These are phyloP conservation scores for Moesziomyces sp. DNA, from an alignment of 1,284 basidiomycete species.

Conservation along the genomic window DNA sequence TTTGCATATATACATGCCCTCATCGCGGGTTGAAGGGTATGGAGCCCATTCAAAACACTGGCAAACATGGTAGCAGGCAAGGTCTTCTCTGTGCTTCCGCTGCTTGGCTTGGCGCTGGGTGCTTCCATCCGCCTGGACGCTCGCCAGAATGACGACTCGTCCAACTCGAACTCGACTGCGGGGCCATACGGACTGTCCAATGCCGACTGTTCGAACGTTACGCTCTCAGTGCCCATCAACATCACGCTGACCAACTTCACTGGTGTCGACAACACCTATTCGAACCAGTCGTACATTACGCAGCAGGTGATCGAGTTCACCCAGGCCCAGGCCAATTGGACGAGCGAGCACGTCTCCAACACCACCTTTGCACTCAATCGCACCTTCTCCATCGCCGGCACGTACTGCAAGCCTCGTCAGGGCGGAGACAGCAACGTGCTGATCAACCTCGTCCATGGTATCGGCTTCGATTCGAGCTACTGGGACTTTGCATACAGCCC, in stretches of 20 bases:
- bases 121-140: conserved; percentile 19
- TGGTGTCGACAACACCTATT: conserved; percentile 38
- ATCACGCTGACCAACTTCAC: conserved; percentile 34
- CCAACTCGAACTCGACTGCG: conserved; percentile 7
- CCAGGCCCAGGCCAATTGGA: conserved; percentile 34
- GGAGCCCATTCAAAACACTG: too few species aligned
- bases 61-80: conserved; percentile 13
- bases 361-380: conserved; percentile 16
- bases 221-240: conserved; percentile 26
- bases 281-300: conserved; percentile 45
- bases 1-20: too few species aligned
- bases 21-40: too few species aligned
- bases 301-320: conserved; percentile 34
- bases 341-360: conserved; percentile 20
- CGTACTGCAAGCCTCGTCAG: conserved; percentile 39
- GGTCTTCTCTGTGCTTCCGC: conserved; percentile 13
- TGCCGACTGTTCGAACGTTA: conserved; percentile 25
- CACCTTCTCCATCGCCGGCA: conserved; percentile 33
- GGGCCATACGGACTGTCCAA: conserved; percentile 50
- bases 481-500: conserved; percentile 35
- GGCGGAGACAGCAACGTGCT: conserved; percentile 21
- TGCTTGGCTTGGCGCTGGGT: conserved; percentile 13
- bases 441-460: conserved; percentile 44
- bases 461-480: conserved; percentile 51
- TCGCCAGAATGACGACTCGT: conserved; percentile 1